Base-by-base conservation (phyloP, 345 rosid species). In the Gossypium raimondii region DNA sequence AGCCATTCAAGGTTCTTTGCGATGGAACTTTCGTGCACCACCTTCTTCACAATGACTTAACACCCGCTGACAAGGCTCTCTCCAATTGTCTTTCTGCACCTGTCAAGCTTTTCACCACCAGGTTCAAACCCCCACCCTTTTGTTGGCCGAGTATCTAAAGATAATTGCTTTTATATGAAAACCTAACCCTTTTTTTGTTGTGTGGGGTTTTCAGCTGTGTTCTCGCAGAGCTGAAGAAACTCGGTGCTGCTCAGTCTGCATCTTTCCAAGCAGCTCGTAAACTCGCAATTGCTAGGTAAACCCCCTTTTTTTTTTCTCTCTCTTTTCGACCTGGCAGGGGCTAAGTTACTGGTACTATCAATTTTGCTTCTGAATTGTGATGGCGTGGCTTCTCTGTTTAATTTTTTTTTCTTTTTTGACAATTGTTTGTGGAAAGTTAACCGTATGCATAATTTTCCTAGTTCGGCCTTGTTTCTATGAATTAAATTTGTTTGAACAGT, bases 1-100 rank as follows among this genome's bases (percentile, higher is more conserved):
- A 88, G 73, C 94, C 99, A 0, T 93, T 77, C 85, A 93, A 93
- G 81, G 85, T 93, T 45, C 84, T 93, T 0, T 93, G 94, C 56
- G 99, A 95, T 72, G 97, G 97, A 0, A 93, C 98, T 0, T 90
- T 95, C 74, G 79, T 95, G 27, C 92, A 91, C 61, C 93, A 93
- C 78, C 91, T 90, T 51, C 81, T 93, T 7, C 73, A 74, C 13
- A 76, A 89, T 68, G 57, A 76, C 20, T 80, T 93, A 58, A 82
- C 82, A 34, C 93, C 97, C 64, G 92, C 94, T 10, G 96, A 95
- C 55, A 78, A 82, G 4, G 90, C 94, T 63, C 79, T 93, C 63
- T 76, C 92, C 18, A 87, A 78, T 43, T 83, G 86, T 22, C 96
- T 91, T 29, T 85, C 89, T 8, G 94, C 86, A 11, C 79, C 93